Percentiles rank a stretch among this genome's conserved stretches.
phyloP scores from a whole-genome alignment of 768 basidiomycete genomes.

The Rhodosporidiobolus sp. region DNA sequence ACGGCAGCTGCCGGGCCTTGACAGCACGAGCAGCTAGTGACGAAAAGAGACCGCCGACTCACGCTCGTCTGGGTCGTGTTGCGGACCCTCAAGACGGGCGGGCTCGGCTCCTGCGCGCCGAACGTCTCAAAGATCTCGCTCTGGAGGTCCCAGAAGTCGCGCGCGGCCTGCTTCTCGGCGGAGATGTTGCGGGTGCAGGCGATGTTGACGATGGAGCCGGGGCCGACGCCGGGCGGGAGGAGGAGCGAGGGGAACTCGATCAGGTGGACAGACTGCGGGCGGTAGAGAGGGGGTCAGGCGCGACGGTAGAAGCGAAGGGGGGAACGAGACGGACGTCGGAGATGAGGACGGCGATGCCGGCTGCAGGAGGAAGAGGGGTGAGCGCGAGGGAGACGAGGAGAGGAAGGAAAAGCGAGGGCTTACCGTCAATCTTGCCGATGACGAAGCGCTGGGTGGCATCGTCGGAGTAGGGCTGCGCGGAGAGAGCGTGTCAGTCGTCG shows the following conservation, averaged over 20 bases:
- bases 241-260: constrained; percentile 97
- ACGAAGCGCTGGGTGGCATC: constrained; percentile 21
- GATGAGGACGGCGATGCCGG: constrained; percentile 45
- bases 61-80: constrained; percentile 96
- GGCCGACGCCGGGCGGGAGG: constrained; percentile 82
- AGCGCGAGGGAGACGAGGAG: not conserved
- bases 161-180: constrained; percentile 77
- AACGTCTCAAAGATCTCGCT: constrained; percentile 71
- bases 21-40: not conserved
- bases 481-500: not conserved
- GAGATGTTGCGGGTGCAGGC: constrained; percentile 75
- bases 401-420: not conserved
- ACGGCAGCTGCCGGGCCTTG: not conserved
- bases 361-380: constrained; percentile 12
- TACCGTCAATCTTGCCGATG: constrained; percentile 39
- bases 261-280: constrained; percentile 85
- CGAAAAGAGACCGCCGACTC: not conserved
- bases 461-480: constrained; percentile 13
- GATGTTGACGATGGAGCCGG: constrained; percentile 96
- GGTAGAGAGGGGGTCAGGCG: not conserved
- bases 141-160: constrained; percentile 81
- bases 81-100: constrained; percentile 78
- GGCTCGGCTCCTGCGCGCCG: constrained; percentile 63
- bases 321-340: constrained; percentile 32
- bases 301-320: not conserved